Evolutionary conservation across 805 yeast species (phyloP), one percentile per base, ranked within the genome.

Genomic region (Saccharomyces eubayanus): DNA sequence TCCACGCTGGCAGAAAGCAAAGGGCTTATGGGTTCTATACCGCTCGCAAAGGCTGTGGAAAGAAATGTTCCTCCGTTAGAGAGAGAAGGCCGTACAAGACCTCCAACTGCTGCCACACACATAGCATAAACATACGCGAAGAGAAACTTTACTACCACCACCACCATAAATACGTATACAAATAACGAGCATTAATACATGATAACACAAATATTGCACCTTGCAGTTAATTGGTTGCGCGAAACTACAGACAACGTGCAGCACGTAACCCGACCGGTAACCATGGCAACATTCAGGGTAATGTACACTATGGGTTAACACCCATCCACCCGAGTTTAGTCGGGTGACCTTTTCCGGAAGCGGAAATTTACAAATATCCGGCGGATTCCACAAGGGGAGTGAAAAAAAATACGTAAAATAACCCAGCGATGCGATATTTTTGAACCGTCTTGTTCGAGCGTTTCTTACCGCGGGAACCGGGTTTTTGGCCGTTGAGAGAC

Each of bases 11-110:
- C 96, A 16, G 89, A 88, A 70, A 80, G 87, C 60, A 89, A 89
- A 70, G 99, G 99, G 50, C 81, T 94, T 52, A 89, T 92, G 80
- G 96, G 97, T 28, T 85, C 96, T 1, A 86, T 91, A 14, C 97
- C 96, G 0, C 77, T 82, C 8, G 77, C 81, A n/a, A 75, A 74
- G 30, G 68, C 75, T 6, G 72, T 74, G 31, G 79, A 76, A 52
- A 68, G 65, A 27, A 81, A 80, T 24, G 81, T 87, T 3, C 95
- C 95, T 1, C 94, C 94, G 0, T 69, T 87, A 49, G 91, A 85
- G 59, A 79, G 94, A 66, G 94, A 87, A 64, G 89, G 90, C 5
- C 77, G 87, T 55, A 65, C 74, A 8, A 70, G 78, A 56, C 66
- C 72, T 2, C 53, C 59, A 16, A 49, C 62, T 1, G 55, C 62